These are phyloP conservation scores for Agrostemma githago DNA, from an alignment of 148 eudicot species.

Conservation along the genomic window DNA sequence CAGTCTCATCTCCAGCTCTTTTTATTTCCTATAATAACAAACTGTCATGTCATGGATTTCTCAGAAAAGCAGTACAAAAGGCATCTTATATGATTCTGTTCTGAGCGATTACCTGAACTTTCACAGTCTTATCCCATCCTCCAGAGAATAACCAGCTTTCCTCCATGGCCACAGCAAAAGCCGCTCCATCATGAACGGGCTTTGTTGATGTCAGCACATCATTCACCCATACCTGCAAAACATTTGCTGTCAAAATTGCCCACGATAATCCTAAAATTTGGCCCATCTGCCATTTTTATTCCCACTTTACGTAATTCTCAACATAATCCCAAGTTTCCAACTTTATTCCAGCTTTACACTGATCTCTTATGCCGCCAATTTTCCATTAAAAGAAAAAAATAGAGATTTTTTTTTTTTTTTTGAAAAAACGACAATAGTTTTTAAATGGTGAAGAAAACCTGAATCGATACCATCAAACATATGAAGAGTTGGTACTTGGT, in stretches of 20 bases:
- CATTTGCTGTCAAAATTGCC: neutral
- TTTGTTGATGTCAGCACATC: slow-evolving; percentile 39
- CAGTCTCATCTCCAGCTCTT: slow-evolving; percentile 39
- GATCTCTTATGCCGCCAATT: too few relatives aligned
- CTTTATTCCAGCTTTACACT: too few relatives aligned
- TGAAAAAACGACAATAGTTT: too few relatives aligned
- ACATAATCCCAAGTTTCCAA: too few relatives aligned
- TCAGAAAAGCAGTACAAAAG: neutral
- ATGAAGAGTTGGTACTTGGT: slow-evolving; percentile 11
- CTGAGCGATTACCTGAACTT: slow-evolving; percentile 50
- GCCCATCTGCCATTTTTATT: too few relatives aligned
- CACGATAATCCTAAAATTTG: too few relatives aligned
- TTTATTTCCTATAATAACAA: slow-evolving; percentile 43
- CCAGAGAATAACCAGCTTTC: slow-evolving; percentile 69
- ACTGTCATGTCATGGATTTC: slow-evolving; percentile 5
- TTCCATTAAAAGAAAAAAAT: too few relatives aligned
- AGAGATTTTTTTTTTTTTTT: too few relatives aligned
- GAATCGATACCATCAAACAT: neutral
- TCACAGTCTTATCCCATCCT: slow-evolving; percentile 73
- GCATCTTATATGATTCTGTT: neutral
- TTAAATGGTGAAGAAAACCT: too few relatives aligned
- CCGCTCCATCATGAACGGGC: slow-evolving; percentile 55
- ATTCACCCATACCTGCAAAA: slow-evolving; percentile 65
- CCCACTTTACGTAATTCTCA: too few relatives aligned
- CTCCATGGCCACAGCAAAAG: slow-evolving; percentile 55